phyloP scores from a whole-genome alignment of 2,329 filamentous ascomycete species.

The Exserohilum rostratum region DNA sequence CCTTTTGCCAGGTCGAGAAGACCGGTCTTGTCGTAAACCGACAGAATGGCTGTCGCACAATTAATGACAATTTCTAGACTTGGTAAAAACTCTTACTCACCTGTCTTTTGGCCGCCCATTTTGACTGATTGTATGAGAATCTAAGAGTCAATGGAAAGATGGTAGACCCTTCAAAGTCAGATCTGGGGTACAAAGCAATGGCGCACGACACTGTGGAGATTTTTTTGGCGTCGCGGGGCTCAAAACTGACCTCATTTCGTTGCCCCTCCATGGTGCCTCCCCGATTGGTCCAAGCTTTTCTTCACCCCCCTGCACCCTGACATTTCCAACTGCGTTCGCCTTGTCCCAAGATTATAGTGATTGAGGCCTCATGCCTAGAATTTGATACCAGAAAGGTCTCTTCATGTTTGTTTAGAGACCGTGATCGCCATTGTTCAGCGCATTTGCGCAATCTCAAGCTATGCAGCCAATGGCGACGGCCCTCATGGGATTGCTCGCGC shows the following conservation, averaged over 20 bases:
- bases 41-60: conserved; percentile 74
- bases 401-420: neutral
- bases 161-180: conserved; percentile 13
- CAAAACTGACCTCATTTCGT: conserved; percentile 11
- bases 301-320: conserved; percentile 2
- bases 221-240: conserved; percentile 23
- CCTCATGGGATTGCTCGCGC: neutral
- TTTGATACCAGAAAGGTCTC: too few relatives aligned
- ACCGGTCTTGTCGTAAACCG: conserved; percentile 97
- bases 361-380: too few relatives aligned
- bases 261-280: conserved; percentile 14
- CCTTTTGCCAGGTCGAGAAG: conserved; percentile 49
- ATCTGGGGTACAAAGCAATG: conserved; percentile 28
- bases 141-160: conserved; percentile 22
- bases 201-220: conserved; percentile 25
- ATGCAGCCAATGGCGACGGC: conserved; percentile 11
- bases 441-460: neutral
- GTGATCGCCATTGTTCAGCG: neutral
- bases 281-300: conserved; percentile 16
- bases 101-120: conserved; percentile 48
- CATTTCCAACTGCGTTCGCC: conserved; percentile 1
- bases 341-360: neutral
- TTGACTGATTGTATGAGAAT: conserved; percentile 21
- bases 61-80: neutral
- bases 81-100: conserved; percentile 15